Base-by-base conservation (phyloP, 805 yeast species). In the Lachancea mirantina region DNA sequence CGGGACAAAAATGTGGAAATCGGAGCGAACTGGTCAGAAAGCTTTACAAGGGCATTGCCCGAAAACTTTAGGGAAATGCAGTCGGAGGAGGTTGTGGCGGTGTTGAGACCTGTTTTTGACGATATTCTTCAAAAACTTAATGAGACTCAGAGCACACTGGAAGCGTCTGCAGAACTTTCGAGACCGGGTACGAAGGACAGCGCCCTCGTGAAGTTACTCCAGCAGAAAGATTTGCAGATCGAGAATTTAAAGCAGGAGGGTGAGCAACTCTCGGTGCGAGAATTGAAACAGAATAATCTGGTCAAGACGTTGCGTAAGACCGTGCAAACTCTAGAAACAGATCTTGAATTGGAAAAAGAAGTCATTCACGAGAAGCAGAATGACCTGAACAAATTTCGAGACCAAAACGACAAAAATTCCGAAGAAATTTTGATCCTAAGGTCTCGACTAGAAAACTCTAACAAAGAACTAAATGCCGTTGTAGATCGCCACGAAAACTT, bases 171-270 rank as follows among this genome's bases (percentile, higher is more conserved):
- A n/a, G n/a, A n/a, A n/a, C n/a, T n/a, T n/a, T n/a, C n/a, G n/a
- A n/a, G n/a, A n/a, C n/a, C n/a, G n/a, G n/a, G n/a, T n/a, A n/a
- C n/a, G n/a, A n/a, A n/a, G n/a, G 49, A 47, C 25, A 41, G 47
- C 10, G 43, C 49, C 22, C 32, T 47, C 5, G 40, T 48, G 14
- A 49, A 41, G 28, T 30, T 46, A 13, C 40, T 53, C 10, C 47
- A 47, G 55, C 42, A 62, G 45, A 46, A 78, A 63, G 62, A 87
- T 32, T 68, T 64, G 8, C 71, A 75, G 19, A 75, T 88, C 16
- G 69, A 72, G 11, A 76, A 78, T 36, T 59, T 88, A 18, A 50
- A 82, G 49, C 74, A 71, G 34, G 95, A 87, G 55, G 95, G 95
- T 4, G 78, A 80, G 41, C 73, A 70, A 15, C 57, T 85, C 23